Base-by-base conservation (phyloP, 495 filamentous ascomycete species). In the Penicillium cinerascens region DNA sequence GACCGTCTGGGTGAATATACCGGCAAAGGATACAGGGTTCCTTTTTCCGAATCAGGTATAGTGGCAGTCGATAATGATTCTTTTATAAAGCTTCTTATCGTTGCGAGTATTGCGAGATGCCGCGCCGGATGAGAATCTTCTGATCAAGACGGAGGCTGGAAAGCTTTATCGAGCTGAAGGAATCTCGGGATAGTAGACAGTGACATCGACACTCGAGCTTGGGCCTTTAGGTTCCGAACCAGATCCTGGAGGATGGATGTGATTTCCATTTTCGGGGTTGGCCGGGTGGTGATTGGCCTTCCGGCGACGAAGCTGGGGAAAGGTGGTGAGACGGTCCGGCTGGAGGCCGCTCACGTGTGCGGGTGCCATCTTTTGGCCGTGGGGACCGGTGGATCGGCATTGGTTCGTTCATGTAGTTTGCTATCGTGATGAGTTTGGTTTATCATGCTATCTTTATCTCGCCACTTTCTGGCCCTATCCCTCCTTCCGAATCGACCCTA, bases 331-430 rank as follows among this genome's bases (percentile, higher is more conserved):
- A 15, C 41, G 20, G 18, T 10, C 38, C 51, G 54, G 50, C 13
- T 47, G 47, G 11, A 47, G 52, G 43, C 58, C 58, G 58, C 58
- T 61, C 58, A 61, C 58, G 58, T 61, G 58, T 51, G 11, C 58
- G 58, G 58, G 29, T 47, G 54, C 42, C 37, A 39, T 39, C 16
- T 9, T 39, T 39, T 39, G 37, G 18, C 37, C 37, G 37, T 20
- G 16, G 37, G 18, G 16, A 39, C 18, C 11, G 26, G 29, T 33
- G 22, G 22, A 23, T 13, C 29, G 29, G 29, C 29, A 33, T 33
- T 33, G 29, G 29, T 33, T 23, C 22, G n/a, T n/a, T 33, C 29
- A 33, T 11, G 13, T 13, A 33, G 37, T 39, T 10, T 39, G 9
- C 18, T 39, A 17, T 39, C 16, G 1, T 16, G 37, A 6, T 16